Conservation (phyloP, 768 basidiomycete species). For the Mycena latifolia region DNA sequence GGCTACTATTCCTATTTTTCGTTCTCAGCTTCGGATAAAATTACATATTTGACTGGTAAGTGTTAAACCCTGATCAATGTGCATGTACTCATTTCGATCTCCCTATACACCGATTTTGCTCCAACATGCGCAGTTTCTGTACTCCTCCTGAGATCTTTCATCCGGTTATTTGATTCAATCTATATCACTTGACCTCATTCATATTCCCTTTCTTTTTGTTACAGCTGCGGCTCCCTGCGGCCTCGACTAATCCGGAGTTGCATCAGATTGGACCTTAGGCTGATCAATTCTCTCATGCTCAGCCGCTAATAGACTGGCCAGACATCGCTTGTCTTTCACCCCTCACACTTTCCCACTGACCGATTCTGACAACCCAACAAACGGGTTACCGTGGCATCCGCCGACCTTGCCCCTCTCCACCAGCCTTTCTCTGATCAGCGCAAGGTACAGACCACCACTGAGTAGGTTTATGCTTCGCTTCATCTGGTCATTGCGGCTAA, state of each 20-base stretch:
- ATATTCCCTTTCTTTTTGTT: conserved; percentile 9
- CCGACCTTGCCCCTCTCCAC: conserved; percentile 8
- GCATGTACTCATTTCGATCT: conserved; percentile 15
- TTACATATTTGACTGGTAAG: conserved; percentile 9
- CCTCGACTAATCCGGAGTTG: conserved; percentile 4
- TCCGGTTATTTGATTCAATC: conserved; percentile 30
- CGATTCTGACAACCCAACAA: conserved; percentile 14
- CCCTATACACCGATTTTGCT: conserved; percentile 11
- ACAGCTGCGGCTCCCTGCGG: conserved; percentile 11
- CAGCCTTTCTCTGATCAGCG: conserved; percentile 8
- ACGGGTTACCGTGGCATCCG: conserved; percentile 15
- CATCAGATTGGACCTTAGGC: conserved; percentile 6
- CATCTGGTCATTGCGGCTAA: conserved; percentile 9
- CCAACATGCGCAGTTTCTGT: conserved; percentile 9
- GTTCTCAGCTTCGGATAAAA: conserved; percentile 10
- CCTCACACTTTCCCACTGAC: conserved; percentile 12
- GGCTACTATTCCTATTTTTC: conserved; percentile 6
- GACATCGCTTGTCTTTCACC: conserved; percentile 16
- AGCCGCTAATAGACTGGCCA: conserved; percentile 4
- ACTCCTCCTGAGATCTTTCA: conserved; percentile 12
- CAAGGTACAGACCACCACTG: conserved; percentile 6
- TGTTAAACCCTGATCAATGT: conserved; percentile 12
- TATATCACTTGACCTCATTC: conserved; percentile 14
- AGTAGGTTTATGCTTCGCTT: conserved; percentile 10
- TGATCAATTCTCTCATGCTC: conserved; percentile 14